phyloP scores from a whole-genome alignment of 116 monocot genomes.

The Thalassia testudinum region DNA sequence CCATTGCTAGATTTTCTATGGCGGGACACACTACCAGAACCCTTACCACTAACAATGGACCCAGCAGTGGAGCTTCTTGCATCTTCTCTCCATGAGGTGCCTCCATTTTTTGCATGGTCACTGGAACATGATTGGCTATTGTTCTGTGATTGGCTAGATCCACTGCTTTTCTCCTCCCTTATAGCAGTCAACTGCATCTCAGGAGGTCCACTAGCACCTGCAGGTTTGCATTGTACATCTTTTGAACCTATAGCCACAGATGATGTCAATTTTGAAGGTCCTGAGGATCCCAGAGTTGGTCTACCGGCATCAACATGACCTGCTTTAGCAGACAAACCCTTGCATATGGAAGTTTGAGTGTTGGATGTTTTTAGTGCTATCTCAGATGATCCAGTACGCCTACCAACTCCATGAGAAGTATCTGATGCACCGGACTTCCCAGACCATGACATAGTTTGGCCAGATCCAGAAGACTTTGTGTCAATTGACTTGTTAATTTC shows the following conservation, averaged over 20 bases:
- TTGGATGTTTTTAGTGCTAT: constrained; percentile 16
- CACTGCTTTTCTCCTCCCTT: constrained; percentile 86
- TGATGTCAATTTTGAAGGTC: constrained; percentile 29
- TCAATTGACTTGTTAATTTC: constrained; percentile 75
- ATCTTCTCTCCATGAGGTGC: constrained; percentile 58
- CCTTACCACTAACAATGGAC: constrained; percentile 39
- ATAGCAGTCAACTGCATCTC: constrained; percentile 26
- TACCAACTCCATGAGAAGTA: constrained; percentile 27
- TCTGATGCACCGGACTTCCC: constrained; percentile 54
- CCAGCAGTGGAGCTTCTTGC: constrained; percentile 67
- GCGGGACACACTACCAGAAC: constrained; percentile 35
- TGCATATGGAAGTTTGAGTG: constrained; percentile 34
- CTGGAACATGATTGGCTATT: constrained; percentile 86
- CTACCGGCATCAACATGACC: constrained; percentile 23
- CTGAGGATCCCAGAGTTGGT: constrained; percentile 11
- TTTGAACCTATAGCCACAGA: constrained; percentile 22
- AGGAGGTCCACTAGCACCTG: constrained; percentile 18
- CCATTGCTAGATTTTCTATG: constrained; percentile 70
- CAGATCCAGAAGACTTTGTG: constrained; percentile 36
- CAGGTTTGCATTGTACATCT: constrained; percentile 34
- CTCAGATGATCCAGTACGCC: constrained; percentile 40
- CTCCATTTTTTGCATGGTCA: constrained; percentile 37
- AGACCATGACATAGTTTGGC: constrained; percentile 50
- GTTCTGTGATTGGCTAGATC: constrained; percentile 76
- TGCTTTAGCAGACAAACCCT: constrained; percentile 30